These are phyloP conservation scores for Pestalotiopsis sp. DNA, from an alignment of 2,329 filamentous ascomycete genomes.

Conservation along the genomic window DNA sequence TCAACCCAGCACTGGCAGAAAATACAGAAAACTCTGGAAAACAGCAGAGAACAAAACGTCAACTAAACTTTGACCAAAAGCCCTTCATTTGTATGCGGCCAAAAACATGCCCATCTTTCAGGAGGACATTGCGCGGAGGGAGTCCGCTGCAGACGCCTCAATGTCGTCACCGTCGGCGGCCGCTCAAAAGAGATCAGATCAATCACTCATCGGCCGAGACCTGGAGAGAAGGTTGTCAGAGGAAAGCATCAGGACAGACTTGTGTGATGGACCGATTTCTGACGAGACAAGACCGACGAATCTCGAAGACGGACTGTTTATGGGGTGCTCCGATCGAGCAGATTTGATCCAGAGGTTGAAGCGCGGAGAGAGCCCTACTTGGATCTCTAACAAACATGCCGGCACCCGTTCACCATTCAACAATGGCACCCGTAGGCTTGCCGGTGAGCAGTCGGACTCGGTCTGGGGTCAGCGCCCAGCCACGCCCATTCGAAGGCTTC, in stretches of 20 bases:
- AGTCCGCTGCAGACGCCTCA: constrained; percentile 23
- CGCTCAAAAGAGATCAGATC: constrained; percentile 9
- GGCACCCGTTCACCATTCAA: constrained; percentile 3
- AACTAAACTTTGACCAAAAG: background rate
- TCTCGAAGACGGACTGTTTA: constrained; percentile 29
- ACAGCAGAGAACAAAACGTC: background rate
- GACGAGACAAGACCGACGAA: constrained; percentile 40
- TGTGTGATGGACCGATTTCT: constrained; percentile 59
- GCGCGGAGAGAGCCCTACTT: constrained; percentile 73
- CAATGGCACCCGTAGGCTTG: constrained; percentile 7
- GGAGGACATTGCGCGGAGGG: constrained; percentile 45
- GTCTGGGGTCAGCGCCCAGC: constrained; percentile 37
- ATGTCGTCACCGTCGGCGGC: constrained; percentile 26
- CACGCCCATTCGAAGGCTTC: constrained; percentile 38
- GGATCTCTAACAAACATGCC: constrained; percentile 65
- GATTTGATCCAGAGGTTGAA: constrained; percentile 87
- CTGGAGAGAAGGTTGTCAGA: constrained; percentile 50
- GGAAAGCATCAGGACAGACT: constrained; percentile 61
- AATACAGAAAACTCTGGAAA: constrained; percentile 9
- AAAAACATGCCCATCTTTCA: constrained; percentile 60
- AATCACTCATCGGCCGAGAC: background rate
- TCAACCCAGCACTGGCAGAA: background rate
- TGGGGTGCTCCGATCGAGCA: constrained; percentile 62
- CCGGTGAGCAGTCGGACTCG: constrained; percentile 32
- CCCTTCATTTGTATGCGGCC: constrained; percentile 13